A percentile compares a stretch with the other conserved stretches of the same genome.
phyloP scores from a whole-genome alignment of 768 basidiomycete species.

The Kwoniella newhampshirensis region DNA sequence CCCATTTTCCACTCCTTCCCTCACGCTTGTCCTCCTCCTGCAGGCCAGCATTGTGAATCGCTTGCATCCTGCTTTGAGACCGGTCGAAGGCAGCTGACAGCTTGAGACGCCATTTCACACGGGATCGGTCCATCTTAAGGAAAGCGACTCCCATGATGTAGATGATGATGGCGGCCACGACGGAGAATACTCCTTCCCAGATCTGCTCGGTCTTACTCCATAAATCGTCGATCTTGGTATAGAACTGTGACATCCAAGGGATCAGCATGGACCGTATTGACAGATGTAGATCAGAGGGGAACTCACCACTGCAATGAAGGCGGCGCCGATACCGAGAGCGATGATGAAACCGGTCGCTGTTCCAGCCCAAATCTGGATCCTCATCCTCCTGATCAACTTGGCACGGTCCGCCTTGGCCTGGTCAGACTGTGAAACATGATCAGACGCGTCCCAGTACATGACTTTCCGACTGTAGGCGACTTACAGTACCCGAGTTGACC shows the following conservation, averaged over 20 bases:
- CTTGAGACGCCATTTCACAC: constrained; percentile 92
- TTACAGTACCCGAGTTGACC: no score
- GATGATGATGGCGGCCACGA: constrained; percentile 65
- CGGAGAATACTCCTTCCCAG: constrained; percentile 77
- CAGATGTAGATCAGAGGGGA: not conserved
- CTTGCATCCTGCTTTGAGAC: constrained; percentile 32
- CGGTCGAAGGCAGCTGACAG: constrained; percentile 70
- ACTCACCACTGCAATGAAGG: constrained; percentile 75
- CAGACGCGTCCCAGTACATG: not conserved
- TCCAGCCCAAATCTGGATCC: constrained; percentile 73
- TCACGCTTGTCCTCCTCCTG: constrained; percentile 50
- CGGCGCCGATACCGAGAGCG: constrained; percentile 79
- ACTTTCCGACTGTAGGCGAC: no score
- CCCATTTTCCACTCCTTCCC: constrained; percentile 68
- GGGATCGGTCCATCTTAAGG: constrained; percentile 91
- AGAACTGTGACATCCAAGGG: constrained; percentile 60
- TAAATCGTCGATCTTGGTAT: constrained; percentile 80
- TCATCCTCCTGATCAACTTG: constrained; percentile 61
- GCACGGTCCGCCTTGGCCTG: constrained; percentile 9
- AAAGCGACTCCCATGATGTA: constrained; percentile 91
- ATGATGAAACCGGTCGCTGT: constrained; percentile 71
- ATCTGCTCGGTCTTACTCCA: constrained; percentile 81
- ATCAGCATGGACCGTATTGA: not conserved
- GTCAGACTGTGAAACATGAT: not conserved
- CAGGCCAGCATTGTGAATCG: not conserved